Base-by-base conservation (phyloP, 2,329 filamentous ascomycete species). In the Trichoderma atroviride region DNA sequence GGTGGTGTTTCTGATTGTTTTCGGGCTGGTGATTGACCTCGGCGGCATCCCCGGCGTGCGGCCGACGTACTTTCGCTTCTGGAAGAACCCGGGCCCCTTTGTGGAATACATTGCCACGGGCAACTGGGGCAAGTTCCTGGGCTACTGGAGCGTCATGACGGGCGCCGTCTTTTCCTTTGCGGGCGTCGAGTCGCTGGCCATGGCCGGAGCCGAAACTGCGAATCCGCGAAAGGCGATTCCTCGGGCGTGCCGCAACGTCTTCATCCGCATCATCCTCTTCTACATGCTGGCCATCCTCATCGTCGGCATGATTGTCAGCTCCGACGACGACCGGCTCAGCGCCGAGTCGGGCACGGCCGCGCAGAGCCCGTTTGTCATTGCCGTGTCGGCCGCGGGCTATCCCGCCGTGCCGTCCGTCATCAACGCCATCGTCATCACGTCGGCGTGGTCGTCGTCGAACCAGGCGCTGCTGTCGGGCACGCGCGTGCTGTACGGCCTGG, bases 391-490 rank as follows among this genome's bases (percentile, higher is more conserved):
- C 35, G 91, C 91, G 2, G 88, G 89, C 0, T 89, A 94, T 69
- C 83, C 82, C 5, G 89, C 85, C 7, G 85, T 94, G 5, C 89
- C 91, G 0, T 88, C 88, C 6, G 86, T 94, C 67, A 89, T 94
- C 79, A 95, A 95, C 77, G 91, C 91, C 43, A 84, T 94, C 31
- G 89, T 94, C 73, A 84, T 94, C 72, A 92, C 89, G 0, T 90
- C 88, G 3, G 90, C 89, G 1, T 88, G 86, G 83, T 88, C 86
- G 1, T 85, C 86, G 11, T 86, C 84, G 19, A 89, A 88, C 73
- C 85, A 86, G 0, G 87, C 86, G 79, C 81, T 88, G 62, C 91
- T 91, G 76, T 88, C 88, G 0, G 89, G 90, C 58, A 90, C 88
- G 31, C 88, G 91, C 75, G 88, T 92, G 24, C 82, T 94, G 11